Evolutionary conservation across 805 yeast species (phyloP), one percentile per base, ranked within the genome.

Genomic region (Pichia sporocuriosa): DNA sequence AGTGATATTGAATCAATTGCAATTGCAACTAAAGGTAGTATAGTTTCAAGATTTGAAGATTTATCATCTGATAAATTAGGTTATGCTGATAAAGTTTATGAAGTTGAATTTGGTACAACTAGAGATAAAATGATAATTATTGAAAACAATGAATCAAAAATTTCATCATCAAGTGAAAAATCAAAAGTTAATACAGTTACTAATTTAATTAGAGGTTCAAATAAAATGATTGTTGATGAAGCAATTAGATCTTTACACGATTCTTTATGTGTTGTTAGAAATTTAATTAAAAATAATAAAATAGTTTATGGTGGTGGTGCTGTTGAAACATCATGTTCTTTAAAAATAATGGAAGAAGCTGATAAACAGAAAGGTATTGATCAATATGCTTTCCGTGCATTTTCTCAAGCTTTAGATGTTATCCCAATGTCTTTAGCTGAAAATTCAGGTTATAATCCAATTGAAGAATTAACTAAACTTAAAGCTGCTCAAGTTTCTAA

Each of bases 281-380:
- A 93, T 67, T 75, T 93, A 60, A 82, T 94, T 39, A 78, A 81
- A 56, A 97, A 94, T 63, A 82, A 79, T 61, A 77, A 96, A 63
- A 86, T 93, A 35, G 97, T 94, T n/a, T 93, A 93, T 58, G 99
- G 99, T 49, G 99, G 99, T 54, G 99, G 99, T 52, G 95, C 98
- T 19, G 94, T 97, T 28, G 99, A 93, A 68, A 80, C 93, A 40
- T 75, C 96, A 3, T 84, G 95, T 70, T 88, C 97, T 12, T 67
- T 93, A 53, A 94, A 93, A 15, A 95, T 93, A 13, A 72, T 87
- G 43, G 85, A 82, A 37, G 95, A 84, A 50, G 97, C 97, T 37
- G 96, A 90, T 62, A 79, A 77, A 58, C 95, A 85, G 65, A 81
- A 81, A 54, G 97, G 97, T 44, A 90, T 90, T 49, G 97, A 90